Conservation (phyloP, 192 early-diverging fungal species). For the Cladochytrium replicatum region DNA sequence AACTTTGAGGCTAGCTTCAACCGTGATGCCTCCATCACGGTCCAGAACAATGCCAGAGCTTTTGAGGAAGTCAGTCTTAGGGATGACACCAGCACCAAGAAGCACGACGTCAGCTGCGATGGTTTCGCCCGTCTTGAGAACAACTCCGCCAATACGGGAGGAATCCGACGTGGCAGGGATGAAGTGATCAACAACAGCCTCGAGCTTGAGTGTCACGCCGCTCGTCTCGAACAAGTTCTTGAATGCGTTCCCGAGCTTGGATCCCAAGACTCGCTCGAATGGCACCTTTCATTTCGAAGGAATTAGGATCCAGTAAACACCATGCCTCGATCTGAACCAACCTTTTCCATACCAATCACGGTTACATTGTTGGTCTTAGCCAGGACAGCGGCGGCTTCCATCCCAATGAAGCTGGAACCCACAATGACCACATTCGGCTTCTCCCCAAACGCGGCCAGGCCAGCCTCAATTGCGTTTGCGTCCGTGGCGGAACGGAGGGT, state of each 20-base stretch:
- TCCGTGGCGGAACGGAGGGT: constrained; percentile 32
- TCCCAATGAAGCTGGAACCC: constrained; percentile 52
- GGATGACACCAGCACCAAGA: constrained; percentile 42
- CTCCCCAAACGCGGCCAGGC: constrained; percentile 6
- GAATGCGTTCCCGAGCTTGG: constrained; percentile 33
- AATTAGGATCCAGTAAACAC: too few relatives aligned
- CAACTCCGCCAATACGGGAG: constrained; percentile 25
- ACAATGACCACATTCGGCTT: constrained; percentile 47
- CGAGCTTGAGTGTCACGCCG: constrained; percentile 34
- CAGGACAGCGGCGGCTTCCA: constrained; percentile 43
- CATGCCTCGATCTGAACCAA: too few relatives aligned
- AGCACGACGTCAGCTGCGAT: constrained; percentile 42
- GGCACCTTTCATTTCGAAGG: too few relatives aligned
- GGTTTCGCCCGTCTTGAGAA: constrained; percentile 19
- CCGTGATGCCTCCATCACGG: constrained; percentile 35
- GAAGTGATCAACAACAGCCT: constrained; percentile 22
- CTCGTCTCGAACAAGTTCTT: constrained; percentile 27
- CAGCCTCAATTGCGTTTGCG: constrained; percentile 25
- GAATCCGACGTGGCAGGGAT: constrained; percentile 4
- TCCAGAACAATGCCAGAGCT: constrained; percentile 25
- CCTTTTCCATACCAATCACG: constrained; percentile 46
- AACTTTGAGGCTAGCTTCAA: constrained; percentile 31
- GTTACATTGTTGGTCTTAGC: constrained; percentile 34
- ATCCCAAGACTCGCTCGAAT: constrained; percentile 41
- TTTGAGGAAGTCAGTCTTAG: constrained; percentile 39